A percentile compares a stretch with the other conserved stretches of the same genome.
phyloP scores from a whole-genome alignment of 306 rosid species.

The Cucurbita maxima region DNA sequence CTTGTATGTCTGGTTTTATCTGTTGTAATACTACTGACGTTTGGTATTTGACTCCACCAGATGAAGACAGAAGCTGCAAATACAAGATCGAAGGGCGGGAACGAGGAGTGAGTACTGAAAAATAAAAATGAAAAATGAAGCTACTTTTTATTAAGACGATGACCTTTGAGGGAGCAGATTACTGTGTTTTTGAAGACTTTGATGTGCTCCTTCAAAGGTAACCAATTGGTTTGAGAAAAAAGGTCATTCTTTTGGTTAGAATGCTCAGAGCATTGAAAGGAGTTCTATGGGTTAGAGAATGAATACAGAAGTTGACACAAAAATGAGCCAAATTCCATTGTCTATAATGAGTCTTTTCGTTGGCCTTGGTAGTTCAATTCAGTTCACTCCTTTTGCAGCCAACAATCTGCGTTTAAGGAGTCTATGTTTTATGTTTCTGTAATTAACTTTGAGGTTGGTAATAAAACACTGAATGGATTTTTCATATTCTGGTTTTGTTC shows the following conservation, averaged over 20 bases:
- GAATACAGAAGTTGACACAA: background rate
- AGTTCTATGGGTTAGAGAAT: background rate
- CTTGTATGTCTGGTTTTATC: background rate
- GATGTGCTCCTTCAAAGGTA: slow-evolving; percentile 1
- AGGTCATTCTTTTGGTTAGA: background rate
- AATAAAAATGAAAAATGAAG: background rate
- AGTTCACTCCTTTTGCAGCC: slow-evolving; percentile 4
- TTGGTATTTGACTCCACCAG: background rate
- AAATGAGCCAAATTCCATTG: slow-evolving; percentile 3
- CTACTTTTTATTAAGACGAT: background rate
- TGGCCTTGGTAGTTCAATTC: slow-evolving; percentile 6
- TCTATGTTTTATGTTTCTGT: background rate
- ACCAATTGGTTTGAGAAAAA: slow-evolving; percentile 3
- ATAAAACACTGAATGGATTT: slow-evolving; percentile 3
- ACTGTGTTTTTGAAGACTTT: background rate
- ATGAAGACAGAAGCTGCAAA: background rate
- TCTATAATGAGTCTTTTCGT: slow-evolving; percentile 2
- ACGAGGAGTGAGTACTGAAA: background rate
- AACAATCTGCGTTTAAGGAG: slow-evolving; percentile 3
- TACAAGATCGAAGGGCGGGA: background rate
- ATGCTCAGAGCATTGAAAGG: background rate
- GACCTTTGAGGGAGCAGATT: background rate
- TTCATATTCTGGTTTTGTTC: background rate
- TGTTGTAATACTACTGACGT: background rate
- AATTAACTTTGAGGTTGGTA: background rate